Percentiles rank a stretch among this genome's conserved stretches.
Evolutionary conservation across 2,329 filamentous ascomycete species (phyloP).

Genomic region (Pyrenochaeta sp.): DNA sequence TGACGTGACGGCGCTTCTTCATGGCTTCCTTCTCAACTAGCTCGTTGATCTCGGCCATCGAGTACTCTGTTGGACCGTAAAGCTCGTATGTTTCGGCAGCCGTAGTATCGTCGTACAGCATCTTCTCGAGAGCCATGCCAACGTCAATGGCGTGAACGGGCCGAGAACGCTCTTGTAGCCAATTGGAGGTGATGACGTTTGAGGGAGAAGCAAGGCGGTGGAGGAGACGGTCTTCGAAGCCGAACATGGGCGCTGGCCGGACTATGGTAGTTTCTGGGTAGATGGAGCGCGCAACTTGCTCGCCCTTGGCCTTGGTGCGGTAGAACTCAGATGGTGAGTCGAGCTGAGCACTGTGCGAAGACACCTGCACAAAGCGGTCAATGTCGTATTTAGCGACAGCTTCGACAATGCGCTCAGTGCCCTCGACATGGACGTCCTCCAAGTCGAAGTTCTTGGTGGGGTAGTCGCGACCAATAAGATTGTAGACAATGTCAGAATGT

Average conservation of each 20-base stretch:
- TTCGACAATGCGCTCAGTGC: conserved; percentile 89
- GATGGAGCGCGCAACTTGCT: conserved; percentile 83
- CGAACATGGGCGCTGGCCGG: conserved; percentile 90
- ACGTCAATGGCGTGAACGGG: conserved; percentile 95
- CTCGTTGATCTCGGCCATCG: conserved; percentile 83
- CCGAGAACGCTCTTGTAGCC: conserved; percentile 89
- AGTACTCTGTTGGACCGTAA: conserved; percentile 93
- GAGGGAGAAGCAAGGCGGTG: conserved; percentile 81
- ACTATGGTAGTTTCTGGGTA: conserved; percentile 98
- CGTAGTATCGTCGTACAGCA: conserved; percentile 90
- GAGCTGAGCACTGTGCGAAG: conserved; percentile 86
- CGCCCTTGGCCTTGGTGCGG: conserved; percentile 86
- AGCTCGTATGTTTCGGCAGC: conserved; percentile 92
- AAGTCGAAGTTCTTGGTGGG: conserved; percentile 98
- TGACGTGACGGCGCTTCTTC: conserved; percentile 89
- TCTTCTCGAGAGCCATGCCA: conserved; percentile 84
- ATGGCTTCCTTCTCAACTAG: conserved; percentile 92
- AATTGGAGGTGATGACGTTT: conserved; percentile 89
- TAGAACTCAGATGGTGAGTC: conserved; percentile 89
- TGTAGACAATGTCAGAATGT: conserved; percentile 98
- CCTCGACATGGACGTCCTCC: conserved; percentile 92
- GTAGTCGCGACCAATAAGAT: conserved; percentile 92
- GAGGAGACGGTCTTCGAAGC: conserved; percentile 91
- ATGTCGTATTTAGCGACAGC: conserved; percentile 98
- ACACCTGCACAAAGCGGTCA: conserved; percentile 95